Evolutionary conservation across 2,329 filamentous ascomycete species (phyloP), one percentile per base, ranked within the genome.

Genomic region (Penicillium psychrosexuale): DNA sequence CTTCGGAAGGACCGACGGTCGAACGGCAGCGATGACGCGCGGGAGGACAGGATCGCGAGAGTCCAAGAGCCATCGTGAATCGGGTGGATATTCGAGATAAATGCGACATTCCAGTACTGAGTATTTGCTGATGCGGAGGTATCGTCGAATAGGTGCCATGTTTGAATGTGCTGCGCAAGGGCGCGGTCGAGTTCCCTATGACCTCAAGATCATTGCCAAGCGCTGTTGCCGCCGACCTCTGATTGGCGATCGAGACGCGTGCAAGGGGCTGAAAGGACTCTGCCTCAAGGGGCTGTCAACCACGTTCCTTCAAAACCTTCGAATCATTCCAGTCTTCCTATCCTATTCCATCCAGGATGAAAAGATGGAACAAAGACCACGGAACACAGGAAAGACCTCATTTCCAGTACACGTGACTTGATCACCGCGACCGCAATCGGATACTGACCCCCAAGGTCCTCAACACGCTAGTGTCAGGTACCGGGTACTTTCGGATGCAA

Each of bases 51-150:
- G 85, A 64, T 91, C 80, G 61, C 86, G 84, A 34, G 88, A 82
- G 61, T 96, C 82, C 17, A 99, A 84, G 86, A 95, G 97, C 68
- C 87, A 86, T 61, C 90, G 84, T 24, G 85, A 84, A 57, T 96
- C 84, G 12, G 88, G 84, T 0, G 94, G 94, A 65, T 93, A 92
- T 61, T 97, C 93, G 44, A 97, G 85, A 74, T 97, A 97, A 63
- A 99, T 94, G 61, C 92, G 91, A 61, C 90, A 91, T 80, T 99
- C 94, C n/a, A 99, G 82, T 31, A 97, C 91, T 5, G 93, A 96
- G 73, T 91, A 90, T 70, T 93, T 92, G 52, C 89, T 93, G 65
- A 97, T 96, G 49, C 93, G 85, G 52, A 97, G 81, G 71, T 97
- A 97, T 66, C 92, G 85, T 56, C 92, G 86, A 45, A 96, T 84